Conservation (phyloP, 2,329 filamentous ascomycete genomes). For the Trichoderma sp. region DNA sequence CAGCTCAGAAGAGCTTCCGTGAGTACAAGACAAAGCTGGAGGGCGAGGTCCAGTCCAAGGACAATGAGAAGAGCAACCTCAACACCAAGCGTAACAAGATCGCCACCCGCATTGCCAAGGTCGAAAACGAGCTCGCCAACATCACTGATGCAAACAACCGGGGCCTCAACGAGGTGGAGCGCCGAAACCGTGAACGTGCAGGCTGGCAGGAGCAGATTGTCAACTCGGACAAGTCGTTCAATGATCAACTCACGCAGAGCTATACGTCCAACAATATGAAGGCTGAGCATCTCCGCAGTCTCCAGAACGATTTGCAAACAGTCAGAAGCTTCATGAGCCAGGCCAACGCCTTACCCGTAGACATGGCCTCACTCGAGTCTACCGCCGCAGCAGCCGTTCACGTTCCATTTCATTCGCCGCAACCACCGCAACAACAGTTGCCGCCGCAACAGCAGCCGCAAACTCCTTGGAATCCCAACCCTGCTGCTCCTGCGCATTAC, state of each 20-base stretch:
- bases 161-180: slow-evolving; percentile 61
- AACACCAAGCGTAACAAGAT: slow-evolving; percentile 71
- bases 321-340: slow-evolving; percentile 35
- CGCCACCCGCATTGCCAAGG: slow-evolving; percentile 65
- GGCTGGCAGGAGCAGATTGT: slow-evolving; percentile 46
- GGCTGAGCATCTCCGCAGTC: slow-evolving; percentile 31
- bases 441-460: slow-evolving; percentile 25
- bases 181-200: slow-evolving; percentile 50
- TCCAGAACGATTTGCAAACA: slow-evolving; percentile 33
- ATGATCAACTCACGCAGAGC: slow-evolving; percentile 43
- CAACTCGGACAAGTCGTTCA: slow-evolving; percentile 45
- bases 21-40: slow-evolving; percentile 60
- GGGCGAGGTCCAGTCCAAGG: slow-evolving; percentile 58
- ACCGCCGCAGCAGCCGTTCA: background rate
- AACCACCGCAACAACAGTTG: slow-evolving; percentile 24
- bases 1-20: slow-evolving; percentile 52
- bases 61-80: slow-evolving; percentile 60
- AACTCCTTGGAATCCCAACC: slow-evolving; percentile 35
- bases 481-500: slow-evolving; percentile 35
- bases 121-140: slow-evolving; percentile 68
- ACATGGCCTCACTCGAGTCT: slow-evolving; percentile 22
- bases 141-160: slow-evolving; percentile 66
- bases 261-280: slow-evolving; percentile 30
- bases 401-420: slow-evolving; percentile 10
- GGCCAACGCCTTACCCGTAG: slow-evolving; percentile 32